Base-by-base conservation (phyloP, 345 rosid genomes). In the Camelina hispida region DNA sequence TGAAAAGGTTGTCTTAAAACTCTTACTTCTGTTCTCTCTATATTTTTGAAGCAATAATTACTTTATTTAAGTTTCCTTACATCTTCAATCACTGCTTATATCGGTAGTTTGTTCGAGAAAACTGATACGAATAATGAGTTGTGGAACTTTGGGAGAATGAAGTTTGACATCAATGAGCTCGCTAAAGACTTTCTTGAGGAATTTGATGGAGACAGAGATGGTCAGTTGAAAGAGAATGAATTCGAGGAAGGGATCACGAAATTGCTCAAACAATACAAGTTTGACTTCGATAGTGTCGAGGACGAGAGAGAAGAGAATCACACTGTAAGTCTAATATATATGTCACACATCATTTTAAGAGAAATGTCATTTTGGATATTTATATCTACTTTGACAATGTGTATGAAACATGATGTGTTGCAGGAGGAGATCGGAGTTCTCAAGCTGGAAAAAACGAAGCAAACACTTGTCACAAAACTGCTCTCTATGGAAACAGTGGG, bases 111-210 rank as follows among this genome's bases (percentile, higher is more conserved):
- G 59, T 71, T 71, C 13, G 42, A 59, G 13, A 71, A 34, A 71
- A 34, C 32, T 37, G 68, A 71, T 71, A 37, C 23, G 4, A 71
- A 35, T 59, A 60, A 60, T 0, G 75, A 73, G 70, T 63, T 73
- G 30, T 30, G 56, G 30, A 30, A 51, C 44, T 42, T 73, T 28
- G 77, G 64, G 55, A 73, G 70, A 43, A 14, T 73, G 35, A 73
- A 63, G 30, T 73, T 35, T 62, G 70, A 53, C 34, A 63, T 53
- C 15, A 9, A 63, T 43, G 54, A 62, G 43, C 34, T 62, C 5
- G 55, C 54, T 11, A 53, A 62, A 52, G 32, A 4, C 17, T 52
- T 54, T 42, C 69, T 63, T 37, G 10, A 40, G 23, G 54, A 52
- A 5, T 62, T 62, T 30, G 77, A 63, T 53, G 51, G 59, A 40